phyloP scores from a whole-genome alignment of 768 basidiomycete species.

The Agrocybe pediades region DNA sequence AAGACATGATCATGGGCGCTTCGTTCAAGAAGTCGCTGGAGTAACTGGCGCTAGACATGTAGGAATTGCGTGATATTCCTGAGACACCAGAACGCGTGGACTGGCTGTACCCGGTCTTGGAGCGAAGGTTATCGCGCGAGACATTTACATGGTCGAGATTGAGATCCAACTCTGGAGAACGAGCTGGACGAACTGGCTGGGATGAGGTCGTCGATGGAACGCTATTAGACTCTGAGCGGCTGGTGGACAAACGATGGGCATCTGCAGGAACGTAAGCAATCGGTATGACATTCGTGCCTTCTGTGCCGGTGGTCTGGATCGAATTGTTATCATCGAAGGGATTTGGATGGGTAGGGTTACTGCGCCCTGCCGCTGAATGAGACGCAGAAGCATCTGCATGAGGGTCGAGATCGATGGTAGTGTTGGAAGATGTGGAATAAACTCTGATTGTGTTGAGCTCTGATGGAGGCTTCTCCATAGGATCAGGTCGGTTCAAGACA shows the following conservation, averaged over 20 bases:
- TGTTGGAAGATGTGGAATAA: conserved; percentile 46
- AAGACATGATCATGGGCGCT: conserved; percentile 80
- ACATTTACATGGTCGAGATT: conserved; percentile 66
- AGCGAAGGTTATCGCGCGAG: conserved; percentile 51
- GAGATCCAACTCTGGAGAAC: conserved; percentile 62
- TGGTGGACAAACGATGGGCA: conserved; percentile 33
- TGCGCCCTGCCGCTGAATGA: conserved; percentile 34
- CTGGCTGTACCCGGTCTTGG: conserved; percentile 36
- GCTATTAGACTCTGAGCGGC: conserved; percentile 29
- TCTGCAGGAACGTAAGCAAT: conserved; percentile 78
- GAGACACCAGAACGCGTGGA: conserved; percentile 61
- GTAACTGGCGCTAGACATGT: conserved; percentile 73
- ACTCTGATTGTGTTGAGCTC: conserved; percentile 48
- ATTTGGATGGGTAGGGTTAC: conserved; percentile 47
- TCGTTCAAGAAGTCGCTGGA: conserved; percentile 81
- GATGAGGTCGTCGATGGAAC: conserved; percentile 37
- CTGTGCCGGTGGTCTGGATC: conserved; percentile 81
- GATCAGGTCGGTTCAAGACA: conserved; percentile 83
- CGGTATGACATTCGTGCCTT: conserved; percentile 84
- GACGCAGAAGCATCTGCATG: conserved; percentile 39
- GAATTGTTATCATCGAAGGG: conserved; percentile 80
- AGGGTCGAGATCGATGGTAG: conserved; percentile 65
- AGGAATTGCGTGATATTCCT: conserved; percentile 61
- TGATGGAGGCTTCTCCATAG: conserved; percentile 59
- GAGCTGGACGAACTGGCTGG: conserved; percentile 55